These are phyloP conservation scores for Lactuca saligna DNA, from an alignment of 129 eudicot species.

Conservation along the genomic window DNA sequence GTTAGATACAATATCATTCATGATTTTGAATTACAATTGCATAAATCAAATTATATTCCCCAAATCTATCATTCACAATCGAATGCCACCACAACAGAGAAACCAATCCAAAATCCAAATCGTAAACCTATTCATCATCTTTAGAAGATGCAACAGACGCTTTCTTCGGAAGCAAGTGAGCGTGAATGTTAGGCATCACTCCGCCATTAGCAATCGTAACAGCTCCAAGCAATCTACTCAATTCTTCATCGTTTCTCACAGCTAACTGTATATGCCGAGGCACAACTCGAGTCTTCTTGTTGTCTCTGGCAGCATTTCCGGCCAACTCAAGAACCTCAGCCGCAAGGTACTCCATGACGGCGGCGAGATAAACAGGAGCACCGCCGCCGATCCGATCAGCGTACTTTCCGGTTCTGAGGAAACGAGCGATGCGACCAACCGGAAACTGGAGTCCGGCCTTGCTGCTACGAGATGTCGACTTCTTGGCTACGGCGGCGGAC, in stretches of 20 bases:
- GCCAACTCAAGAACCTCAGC: slow-evolving; percentile 50
- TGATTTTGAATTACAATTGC: too few species aligned
- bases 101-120: not conserved
- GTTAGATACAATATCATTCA: too few species aligned
- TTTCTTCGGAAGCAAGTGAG: slow-evolving; percentile 39
- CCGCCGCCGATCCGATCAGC: slow-evolving; percentile 49
- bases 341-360: slow-evolving; percentile 44
- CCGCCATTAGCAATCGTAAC: slow-evolving; percentile 52
- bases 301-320: not conserved
- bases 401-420: slow-evolving; percentile 49
- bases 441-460: slow-evolving; percentile 44
- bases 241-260: too few species aligned
- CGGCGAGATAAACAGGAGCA: slow-evolving; percentile 49
- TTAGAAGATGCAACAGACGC: slow-evolving; percentile 22
- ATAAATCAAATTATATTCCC: not conserved
- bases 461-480: slow-evolving; percentile 52
- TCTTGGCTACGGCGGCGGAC: slow-evolving; percentile 32
- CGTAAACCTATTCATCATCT: slow-evolving; percentile 23
- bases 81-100: not conserved
- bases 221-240: not conserved
- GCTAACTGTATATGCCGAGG: too few species aligned
- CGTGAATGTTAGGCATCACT: slow-evolving; percentile 48
- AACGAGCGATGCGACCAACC: slow-evolving; percentile 31
- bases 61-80: slow-evolving; percentile 13
- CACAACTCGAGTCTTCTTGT: too few species aligned